Base-by-base conservation (phyloP, 1,139 yeast genomes). In the Geotrichum reessii region DNA sequence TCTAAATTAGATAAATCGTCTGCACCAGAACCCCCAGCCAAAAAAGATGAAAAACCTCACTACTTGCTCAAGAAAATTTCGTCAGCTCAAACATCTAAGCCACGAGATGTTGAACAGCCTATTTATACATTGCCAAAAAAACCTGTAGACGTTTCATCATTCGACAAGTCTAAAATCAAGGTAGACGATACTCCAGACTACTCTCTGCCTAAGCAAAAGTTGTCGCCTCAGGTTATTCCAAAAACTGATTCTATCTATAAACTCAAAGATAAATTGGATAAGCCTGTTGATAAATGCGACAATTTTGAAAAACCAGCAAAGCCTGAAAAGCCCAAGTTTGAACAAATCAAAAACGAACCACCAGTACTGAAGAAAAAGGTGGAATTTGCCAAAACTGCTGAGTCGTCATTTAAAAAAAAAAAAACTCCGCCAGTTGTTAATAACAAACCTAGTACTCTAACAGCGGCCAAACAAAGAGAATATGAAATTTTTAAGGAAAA, bases 361-460 rank as follows among this genome's bases (percentile, higher is more conserved):
- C 7, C 44, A 37, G 44, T 37, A 2, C 8, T 19, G 7, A 37
- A 37, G 44, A 37, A 37, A 37, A 37, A 37, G 44, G 44, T 37
- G 6, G 44, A 8, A 3, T 37, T 37, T 37, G 21, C 44, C 1
- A 37, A n/a, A 37, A n/a, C 19, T 19, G 7, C 44, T n/a, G 21
- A 37, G 7, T 17, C 21, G 5, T 5, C 21, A n/a, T 37, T 31
- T 21, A 19, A 14, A 27, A 44, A 58, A n/a, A 52, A 53, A 33
- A 44, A 54, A 14, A 56, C 61, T 2, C 58, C 61, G 40, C 64
- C 63, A n/a, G 44, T 55, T 3, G 51, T 59, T 3, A 53, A 60
- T 22, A 61, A 64, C 11, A 63, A 64, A 50, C 65, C 65, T 0
- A 37, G 58, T 17, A 51, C 44, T 19, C 50, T 62, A 7, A 53